A percentile compares a stretch with the other conserved stretches of the same genome.
These are phyloP conservation scores for Trametes villosa DNA, from an alignment of 768 basidiomycete species.

Conservation along the genomic window DNA sequence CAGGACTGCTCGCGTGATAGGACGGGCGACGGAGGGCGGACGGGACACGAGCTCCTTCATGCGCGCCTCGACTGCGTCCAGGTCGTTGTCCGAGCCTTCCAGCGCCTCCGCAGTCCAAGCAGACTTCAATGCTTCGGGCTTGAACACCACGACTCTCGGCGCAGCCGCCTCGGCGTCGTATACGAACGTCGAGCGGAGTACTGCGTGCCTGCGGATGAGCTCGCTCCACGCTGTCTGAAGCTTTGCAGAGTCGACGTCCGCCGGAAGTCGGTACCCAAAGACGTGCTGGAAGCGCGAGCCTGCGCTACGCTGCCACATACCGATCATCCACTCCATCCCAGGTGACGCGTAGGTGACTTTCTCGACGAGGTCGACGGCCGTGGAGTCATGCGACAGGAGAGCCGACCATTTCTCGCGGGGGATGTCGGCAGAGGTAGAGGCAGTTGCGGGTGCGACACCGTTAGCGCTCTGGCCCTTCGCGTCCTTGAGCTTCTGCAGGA, in stretches of 20 bases:
- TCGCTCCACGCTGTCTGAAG: conserved; percentile 43
- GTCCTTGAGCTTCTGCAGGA: conserved; percentile 25
- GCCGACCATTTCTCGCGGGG: conserved; percentile 10
- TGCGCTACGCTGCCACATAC: conserved; percentile 49
- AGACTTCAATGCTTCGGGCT: conserved; percentile 16
- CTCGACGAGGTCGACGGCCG: conserved; percentile 18
- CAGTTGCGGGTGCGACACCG: neutral
- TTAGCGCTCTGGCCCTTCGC: neutral
- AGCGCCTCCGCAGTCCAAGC: conserved; percentile 13
- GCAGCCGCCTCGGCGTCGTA: conserved; percentile 22
- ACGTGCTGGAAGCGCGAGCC: conserved; percentile 48
- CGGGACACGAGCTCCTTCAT: conserved; percentile 32
- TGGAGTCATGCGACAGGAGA: neutral
- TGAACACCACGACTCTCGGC: conserved; percentile 34
- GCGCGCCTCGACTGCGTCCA: conserved; percentile 16
- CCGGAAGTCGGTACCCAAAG: conserved; percentile 44
- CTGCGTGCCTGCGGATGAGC: conserved; percentile 40
- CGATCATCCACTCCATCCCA: conserved; percentile 44
- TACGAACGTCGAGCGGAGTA: conserved; percentile 50
- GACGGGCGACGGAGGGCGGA: conserved; percentile 27
- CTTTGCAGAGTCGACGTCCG: conserved; percentile 33
- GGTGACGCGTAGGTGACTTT: conserved; percentile 31
- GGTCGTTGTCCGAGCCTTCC: conserved; percentile 1
- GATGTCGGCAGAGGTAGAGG: conserved; percentile 2
- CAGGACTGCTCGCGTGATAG: conserved; percentile 31